Evolutionary conservation across 257 asterid genomes (phyloP).

Genomic region (Fraxinus quadrangulata): DNA sequence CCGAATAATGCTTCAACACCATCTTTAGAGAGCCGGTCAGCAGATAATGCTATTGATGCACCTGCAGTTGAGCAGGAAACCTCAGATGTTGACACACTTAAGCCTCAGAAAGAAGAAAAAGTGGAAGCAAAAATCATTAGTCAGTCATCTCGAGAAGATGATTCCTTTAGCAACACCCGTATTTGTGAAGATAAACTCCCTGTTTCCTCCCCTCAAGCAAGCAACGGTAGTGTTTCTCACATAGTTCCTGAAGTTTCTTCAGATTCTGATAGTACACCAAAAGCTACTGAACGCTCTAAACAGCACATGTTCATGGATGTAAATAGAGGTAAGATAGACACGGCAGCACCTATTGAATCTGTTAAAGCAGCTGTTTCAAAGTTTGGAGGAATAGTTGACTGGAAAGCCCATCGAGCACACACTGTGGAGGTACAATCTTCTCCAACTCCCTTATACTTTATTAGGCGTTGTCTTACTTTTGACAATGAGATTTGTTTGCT

Average conservation of each 20-base stretch:
- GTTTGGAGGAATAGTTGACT: constrained; percentile 98
- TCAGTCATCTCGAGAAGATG: constrained; percentile 36
- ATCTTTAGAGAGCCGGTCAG: constrained; percentile 5
- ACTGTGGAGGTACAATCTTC: constrained; percentile 74
- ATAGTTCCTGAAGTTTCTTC: constrained; percentile 35
- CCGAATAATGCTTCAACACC: constrained; percentile 23
- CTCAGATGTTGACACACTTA: constrained; percentile 22
- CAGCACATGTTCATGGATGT: constrained; percentile 27
- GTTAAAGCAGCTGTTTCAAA: constrained; percentile 97
- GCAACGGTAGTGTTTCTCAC: constrained; percentile 36
- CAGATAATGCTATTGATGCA: constrained; percentile 32
- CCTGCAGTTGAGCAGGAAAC: constrained; percentile 35
- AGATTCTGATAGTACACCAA: constrained; percentile 25
- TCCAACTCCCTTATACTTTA: constrained; percentile 4
- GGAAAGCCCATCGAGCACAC: constrained; percentile 98
- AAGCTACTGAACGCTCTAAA: constrained; percentile 32
- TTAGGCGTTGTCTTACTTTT: neutral
- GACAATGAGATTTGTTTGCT: neutral
- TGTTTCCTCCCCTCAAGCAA: constrained; percentile 32
- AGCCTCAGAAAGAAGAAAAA: constrained; percentile 31
- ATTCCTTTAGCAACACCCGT: neutral
- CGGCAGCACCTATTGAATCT: constrained; percentile 89
- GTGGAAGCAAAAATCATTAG: constrained; percentile 31
- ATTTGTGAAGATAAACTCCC: constrained; percentile 14
- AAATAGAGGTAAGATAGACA: constrained; percentile 66